Evolutionary conservation across 2,329 filamentous ascomycete species (phyloP).

Genomic region (Calonectria crousiana): DNA sequence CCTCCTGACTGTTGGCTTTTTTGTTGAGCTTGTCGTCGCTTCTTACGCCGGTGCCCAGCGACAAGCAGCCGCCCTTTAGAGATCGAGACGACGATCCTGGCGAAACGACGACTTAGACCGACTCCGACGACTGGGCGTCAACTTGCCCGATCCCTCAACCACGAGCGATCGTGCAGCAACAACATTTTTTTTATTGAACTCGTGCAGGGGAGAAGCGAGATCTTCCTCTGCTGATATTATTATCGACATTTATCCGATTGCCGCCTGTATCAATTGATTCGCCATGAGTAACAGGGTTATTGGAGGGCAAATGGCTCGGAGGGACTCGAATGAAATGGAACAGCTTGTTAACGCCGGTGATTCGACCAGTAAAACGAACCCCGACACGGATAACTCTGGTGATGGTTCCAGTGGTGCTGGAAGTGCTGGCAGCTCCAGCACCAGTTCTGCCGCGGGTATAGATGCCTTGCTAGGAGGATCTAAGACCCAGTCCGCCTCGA

Average conservation of each 20-base stretch:
- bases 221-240: background rate
- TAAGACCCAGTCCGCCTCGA: background rate
- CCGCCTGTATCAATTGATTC: background rate
- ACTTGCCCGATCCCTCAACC: background rate
- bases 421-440: background rate
- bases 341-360: background rate
- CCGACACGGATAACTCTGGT: background rate
- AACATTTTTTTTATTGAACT: background rate
- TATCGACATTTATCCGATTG: background rate
- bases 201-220: background rate
- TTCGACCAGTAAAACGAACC: too few relatives aligned
- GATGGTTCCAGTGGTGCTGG: background rate
- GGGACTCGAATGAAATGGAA: background rate
- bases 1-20: background rate
- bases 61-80: background rate
- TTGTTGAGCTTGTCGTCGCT: background rate
- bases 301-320: background rate
- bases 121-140: conserved; percentile 4
- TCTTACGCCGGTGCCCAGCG: conserved; percentile 3
- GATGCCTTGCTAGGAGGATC: too few relatives aligned
- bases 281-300: background rate
- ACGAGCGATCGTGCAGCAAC: background rate
- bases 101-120: conserved; percentile 10
- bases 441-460: background rate
- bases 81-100: conserved; percentile 1